These are phyloP conservation scores for Mucor sp. DNA, from an alignment of 371 early-diverging fungal genomes.

Conservation along the genomic window DNA sequence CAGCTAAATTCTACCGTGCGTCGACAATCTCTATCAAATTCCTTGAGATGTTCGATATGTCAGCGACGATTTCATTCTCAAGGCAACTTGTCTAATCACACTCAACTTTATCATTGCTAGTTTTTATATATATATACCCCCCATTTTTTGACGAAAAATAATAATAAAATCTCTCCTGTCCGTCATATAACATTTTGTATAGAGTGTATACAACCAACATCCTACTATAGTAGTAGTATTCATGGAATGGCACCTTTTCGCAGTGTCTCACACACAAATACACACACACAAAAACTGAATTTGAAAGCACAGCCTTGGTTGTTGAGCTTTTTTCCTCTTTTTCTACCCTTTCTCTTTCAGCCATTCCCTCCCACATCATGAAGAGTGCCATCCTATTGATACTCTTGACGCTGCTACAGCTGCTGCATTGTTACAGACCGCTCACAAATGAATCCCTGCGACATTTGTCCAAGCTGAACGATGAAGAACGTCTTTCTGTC, in stretches of 20 bases:
- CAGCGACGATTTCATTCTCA: conserved; percentile 29
- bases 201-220: background rate
- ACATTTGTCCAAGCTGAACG: conserved; percentile 16
- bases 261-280: too few species aligned
- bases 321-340: background rate
- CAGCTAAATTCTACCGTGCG: background rate
- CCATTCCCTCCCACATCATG: background rate
- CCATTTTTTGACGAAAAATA: background rate
- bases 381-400: conserved; percentile 7
- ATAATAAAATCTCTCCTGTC: background rate
- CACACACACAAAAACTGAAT: background rate
- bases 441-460: conserved; percentile 18
- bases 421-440: conserved; percentile 7
- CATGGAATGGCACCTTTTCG: too few species aligned
- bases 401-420: background rate
- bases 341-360: background rate
- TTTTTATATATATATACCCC: conserved; percentile 6
- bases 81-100: conserved; percentile 26
- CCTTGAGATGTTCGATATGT: conserved; percentile 25
- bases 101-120: conserved; percentile 21
- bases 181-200: background rate
- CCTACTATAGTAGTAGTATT: too few species aligned
- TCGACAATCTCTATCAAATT: conserved; percentile 15
- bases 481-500: conserved; percentile 22
- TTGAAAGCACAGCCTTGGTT: background rate